These are phyloP conservation scores for Carnegiea gigantea DNA, from an alignment of 179 eudicot genomes.

Conservation along the genomic window DNA sequence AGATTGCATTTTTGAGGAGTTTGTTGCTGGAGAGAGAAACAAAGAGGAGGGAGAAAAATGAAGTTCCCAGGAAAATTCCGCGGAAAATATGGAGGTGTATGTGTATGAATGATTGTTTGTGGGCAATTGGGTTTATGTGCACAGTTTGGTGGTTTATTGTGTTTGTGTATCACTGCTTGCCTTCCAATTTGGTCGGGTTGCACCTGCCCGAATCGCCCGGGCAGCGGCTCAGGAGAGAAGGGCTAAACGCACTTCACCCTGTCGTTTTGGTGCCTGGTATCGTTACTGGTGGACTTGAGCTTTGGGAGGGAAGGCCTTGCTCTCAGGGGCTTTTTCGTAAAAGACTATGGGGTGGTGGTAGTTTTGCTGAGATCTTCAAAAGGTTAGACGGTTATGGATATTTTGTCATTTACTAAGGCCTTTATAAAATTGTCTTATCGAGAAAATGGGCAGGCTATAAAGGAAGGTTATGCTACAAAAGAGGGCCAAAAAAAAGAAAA, in stretches of 20 bases:
- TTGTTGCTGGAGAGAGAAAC: slow-evolving; percentile 13
- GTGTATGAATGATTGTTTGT: slow-evolving; percentile 49
- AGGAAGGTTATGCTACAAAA: too few relatives aligned
- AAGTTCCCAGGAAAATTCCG: slow-evolving; percentile 4
- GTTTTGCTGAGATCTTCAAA: slow-evolving; percentile 51
- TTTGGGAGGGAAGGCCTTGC: slow-evolving; percentile 69
- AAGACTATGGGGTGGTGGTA: slow-evolving; percentile 65
- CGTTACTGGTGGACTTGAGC: slow-evolving; percentile 68
- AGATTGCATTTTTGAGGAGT: not conserved
- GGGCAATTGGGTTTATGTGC: slow-evolving; percentile 47
- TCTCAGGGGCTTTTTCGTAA: slow-evolving; percentile 55
- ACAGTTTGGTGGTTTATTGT: slow-evolving; percentile 52
- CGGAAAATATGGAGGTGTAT: slow-evolving; percentile 44
- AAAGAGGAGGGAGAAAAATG: slow-evolving; percentile 6
- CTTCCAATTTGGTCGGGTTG: slow-evolving; percentile 35
- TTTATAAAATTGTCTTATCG: too few relatives aligned
- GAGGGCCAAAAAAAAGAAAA: too few relatives aligned
- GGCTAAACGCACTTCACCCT: slow-evolving; percentile 46
- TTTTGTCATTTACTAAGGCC: not conserved
- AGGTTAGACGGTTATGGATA: slow-evolving; percentile 31
- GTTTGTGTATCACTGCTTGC: slow-evolving; percentile 40
- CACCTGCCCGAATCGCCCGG: slow-evolving; percentile 50
- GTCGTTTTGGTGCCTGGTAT: slow-evolving; percentile 67
- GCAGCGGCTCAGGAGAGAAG: slow-evolving; percentile 41
- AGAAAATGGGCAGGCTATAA: too few relatives aligned